phyloP scores from a whole-genome alignment of 2,329 filamentous ascomycete genomes.

The Cryphonectria nitschkei region DNA sequence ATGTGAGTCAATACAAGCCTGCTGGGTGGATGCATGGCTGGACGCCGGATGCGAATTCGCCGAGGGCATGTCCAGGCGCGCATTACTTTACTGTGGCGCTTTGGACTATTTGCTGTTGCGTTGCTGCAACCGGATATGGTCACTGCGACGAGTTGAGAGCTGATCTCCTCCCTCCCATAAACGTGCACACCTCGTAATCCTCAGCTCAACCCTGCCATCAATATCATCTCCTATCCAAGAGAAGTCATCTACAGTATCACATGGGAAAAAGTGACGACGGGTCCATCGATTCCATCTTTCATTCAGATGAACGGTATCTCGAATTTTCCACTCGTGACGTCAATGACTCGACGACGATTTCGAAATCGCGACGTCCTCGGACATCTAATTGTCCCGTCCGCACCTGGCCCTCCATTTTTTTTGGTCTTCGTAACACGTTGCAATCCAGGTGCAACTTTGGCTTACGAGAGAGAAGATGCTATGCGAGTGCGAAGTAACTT shows the following conservation, averaged over 20 bases:
- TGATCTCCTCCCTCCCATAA: neutral
- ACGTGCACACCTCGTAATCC: neutral
- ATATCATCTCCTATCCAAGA: neutral
- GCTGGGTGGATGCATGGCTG: no score
- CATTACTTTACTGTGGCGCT: neutral
- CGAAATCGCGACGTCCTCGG: neutral
- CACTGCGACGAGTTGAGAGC: neutral
- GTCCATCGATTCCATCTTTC: neutral
- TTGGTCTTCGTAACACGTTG: neutral
- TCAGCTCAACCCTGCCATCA: neutral
- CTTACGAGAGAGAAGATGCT: neutral
- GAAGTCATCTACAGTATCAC: neutral
- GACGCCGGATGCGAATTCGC: neutral
- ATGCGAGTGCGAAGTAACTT: neutral
- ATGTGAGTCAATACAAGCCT: neutral
- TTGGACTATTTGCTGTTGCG: neutral
- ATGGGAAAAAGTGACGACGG: neutral
- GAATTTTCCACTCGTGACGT: constrained; percentile 3
- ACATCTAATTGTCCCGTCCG: neutral
- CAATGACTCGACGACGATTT: constrained; percentile 12
- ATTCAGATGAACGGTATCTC: neutral
- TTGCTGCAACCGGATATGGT: neutral
- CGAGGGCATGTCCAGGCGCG: neutral
- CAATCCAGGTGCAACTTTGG: neutral
- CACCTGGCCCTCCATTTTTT: neutral